These are phyloP conservation scores for Tremella mesenterica DNA, from an alignment of 768 basidiomycete species.

Conservation along the genomic window DNA sequence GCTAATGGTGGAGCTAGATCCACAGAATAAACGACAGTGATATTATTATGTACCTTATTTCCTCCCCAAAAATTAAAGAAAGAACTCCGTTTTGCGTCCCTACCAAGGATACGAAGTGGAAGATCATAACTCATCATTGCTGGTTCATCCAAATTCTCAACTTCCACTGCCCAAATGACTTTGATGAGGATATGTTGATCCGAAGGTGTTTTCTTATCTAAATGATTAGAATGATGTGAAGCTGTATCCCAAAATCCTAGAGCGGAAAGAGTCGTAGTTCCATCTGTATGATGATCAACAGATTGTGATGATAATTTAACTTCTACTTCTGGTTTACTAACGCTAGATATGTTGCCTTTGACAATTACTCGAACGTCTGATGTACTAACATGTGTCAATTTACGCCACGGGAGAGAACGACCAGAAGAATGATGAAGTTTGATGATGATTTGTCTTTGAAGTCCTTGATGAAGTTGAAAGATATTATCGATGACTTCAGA, in stretches of 20 bases:
- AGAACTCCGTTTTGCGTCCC: conserved; percentile 77
- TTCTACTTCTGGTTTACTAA: conserved; percentile 50
- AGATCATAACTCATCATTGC: conserved; percentile 83
- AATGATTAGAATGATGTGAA: conserved; percentile 69
- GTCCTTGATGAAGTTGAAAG: conserved; percentile 83
- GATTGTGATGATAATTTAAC: conserved; percentile 61
- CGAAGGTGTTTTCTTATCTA: conserved; percentile 65
- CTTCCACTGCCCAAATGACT: conserved; percentile 64
- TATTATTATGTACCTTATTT: conserved; percentile 65
- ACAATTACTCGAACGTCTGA: conserved; percentile 81
- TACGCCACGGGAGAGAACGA: conserved; percentile 75
- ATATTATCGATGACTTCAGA: conserved; percentile 76
- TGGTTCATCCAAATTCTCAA: conserved; percentile 76
- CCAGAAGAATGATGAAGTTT: conserved; percentile 81
- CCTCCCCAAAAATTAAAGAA: conserved; percentile 68
- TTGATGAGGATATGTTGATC: conserved; percentile 73
- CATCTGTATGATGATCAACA: conserved; percentile 72
- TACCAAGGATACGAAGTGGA: conserved; percentile 68
- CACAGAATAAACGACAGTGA: conserved; percentile 75
- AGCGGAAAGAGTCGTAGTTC: conserved; percentile 61
- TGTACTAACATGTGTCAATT: conserved; percentile 63
- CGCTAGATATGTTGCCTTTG: conserved; percentile 48
- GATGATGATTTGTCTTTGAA: conserved; percentile 73
- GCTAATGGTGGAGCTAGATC: conserved; percentile 73
- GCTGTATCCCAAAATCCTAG: conserved; percentile 89